Conservation (phyloP, 106 monocot genomes). For the Phalaenopsis equestris region DNA sequence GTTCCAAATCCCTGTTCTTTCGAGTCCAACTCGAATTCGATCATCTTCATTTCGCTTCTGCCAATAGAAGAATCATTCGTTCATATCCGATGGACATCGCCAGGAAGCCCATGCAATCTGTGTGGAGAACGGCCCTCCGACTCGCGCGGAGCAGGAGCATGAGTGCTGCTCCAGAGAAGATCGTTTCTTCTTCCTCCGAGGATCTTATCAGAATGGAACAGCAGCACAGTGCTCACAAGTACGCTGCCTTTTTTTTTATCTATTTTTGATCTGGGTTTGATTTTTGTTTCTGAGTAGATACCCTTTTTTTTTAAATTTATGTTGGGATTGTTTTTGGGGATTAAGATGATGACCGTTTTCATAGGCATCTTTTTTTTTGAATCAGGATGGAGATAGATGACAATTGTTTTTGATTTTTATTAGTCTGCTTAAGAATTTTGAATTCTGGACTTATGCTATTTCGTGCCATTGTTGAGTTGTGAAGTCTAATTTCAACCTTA, state of each 20-base stretch:
- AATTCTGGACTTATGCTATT: no score
- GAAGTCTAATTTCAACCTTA: no score
- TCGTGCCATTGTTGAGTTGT: no score
- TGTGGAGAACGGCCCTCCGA: neutral
- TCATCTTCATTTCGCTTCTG: neutral
- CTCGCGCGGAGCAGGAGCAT: conserved; percentile 12
- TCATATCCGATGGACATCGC: conserved; percentile 1
- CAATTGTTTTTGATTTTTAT: no score
- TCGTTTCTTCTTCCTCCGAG: conserved; percentile 45
- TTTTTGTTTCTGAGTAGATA: neutral
- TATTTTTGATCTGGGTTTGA: neutral
- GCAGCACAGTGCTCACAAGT: conserved; percentile 87
- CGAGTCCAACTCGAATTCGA: neutral
- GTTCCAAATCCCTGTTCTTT: no score
- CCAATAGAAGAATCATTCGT: no score
- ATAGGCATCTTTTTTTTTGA: no score
- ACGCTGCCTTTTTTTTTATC: conserved; percentile 1
- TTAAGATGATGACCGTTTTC: neutral
- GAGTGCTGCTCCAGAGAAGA: conserved; percentile 21
- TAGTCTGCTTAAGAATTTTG: no score
- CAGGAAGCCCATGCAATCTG: conserved; percentile 13
- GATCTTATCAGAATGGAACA: conserved; percentile 71
- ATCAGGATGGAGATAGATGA: no score
- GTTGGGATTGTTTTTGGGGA: neutral
- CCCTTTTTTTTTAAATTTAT: neutral